These are phyloP conservation scores for Acanthamoeba royreba DNA, from an alignment of 208 protist species.

Conservation along the genomic window DNA sequence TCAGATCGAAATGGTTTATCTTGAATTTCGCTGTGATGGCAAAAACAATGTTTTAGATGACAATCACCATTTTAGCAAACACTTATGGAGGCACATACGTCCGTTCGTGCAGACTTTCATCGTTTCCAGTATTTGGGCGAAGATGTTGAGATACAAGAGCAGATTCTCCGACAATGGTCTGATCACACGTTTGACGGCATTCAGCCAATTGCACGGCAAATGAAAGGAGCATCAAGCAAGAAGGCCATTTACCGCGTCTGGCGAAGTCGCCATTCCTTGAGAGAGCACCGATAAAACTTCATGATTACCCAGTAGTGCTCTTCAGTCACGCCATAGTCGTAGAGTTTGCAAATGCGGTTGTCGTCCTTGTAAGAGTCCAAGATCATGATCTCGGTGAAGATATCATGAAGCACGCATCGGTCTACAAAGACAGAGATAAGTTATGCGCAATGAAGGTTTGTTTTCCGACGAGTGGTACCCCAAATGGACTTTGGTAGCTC, in stretches of 20 bases:
- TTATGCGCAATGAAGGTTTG: neutral
- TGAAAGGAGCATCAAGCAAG: no score
- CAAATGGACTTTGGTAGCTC: slow-evolving; percentile 32
- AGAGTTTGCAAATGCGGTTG: slow-evolving; percentile 65
- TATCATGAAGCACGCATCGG: slow-evolving; percentile 77
- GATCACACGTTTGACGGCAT: neutral
- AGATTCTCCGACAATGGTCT: slow-evolving; percentile 47
- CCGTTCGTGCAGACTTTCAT: slow-evolving; percentile 61
- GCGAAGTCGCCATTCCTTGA: slow-evolving; percentile 74
- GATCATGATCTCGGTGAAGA: slow-evolving; percentile 81
- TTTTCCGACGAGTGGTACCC: neutral
- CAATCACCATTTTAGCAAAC: neutral
- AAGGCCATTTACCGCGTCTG: slow-evolving; percentile 54
- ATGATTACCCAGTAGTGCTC: slow-evolving; percentile 85
- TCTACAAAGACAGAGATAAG: slow-evolving; percentile 56
- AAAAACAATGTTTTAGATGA: slow-evolving; percentile 30
- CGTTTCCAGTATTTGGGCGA: slow-evolving; percentile 57
- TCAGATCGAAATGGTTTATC: slow-evolving; percentile 80
- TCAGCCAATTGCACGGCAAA: no score
- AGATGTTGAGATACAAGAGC: slow-evolving; percentile 73
- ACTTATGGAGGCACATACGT: no score
- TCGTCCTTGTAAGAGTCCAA: slow-evolving; percentile 75
- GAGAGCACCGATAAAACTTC: slow-evolving; percentile 71
- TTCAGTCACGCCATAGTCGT: slow-evolving; percentile 81
- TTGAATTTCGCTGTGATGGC: slow-evolving; percentile 16